Evolutionary conservation across 202 grass and related monocot genomes (phyloP).

Genomic region (Digitaria exilis): DNA sequence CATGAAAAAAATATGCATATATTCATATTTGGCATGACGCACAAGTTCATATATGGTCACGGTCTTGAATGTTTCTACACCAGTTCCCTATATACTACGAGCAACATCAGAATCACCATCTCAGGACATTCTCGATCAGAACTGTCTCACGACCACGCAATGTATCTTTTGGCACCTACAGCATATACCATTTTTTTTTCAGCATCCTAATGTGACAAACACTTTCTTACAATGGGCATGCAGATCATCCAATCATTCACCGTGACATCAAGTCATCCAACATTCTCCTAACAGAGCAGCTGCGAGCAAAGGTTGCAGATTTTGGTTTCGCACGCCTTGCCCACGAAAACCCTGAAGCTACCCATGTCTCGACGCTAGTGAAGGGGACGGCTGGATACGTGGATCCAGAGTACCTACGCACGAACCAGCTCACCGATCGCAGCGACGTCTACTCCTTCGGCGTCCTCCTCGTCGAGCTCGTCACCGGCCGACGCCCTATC

Average conservation of each 20-base stretch:
- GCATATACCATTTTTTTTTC: background rate
- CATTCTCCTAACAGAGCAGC: slow-evolving; percentile 74
- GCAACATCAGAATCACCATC: background rate
- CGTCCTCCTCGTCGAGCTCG: slow-evolving; percentile 91
- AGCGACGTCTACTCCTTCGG: slow-evolving; percentile 98
- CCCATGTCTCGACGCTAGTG: slow-evolving; percentile 84
- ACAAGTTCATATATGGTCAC: background rate
- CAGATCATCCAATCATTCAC: slow-evolving; percentile 93
- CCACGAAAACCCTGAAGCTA: slow-evolving; percentile 59
- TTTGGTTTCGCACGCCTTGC: slow-evolving; percentile 82
- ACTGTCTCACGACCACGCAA: background rate
- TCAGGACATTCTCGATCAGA: background rate
- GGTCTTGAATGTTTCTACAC: background rate
- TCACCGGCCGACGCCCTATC: slow-evolving; percentile 83
- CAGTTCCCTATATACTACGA: background rate
- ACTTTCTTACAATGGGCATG: slow-evolving; percentile 3
- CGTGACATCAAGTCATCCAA: slow-evolving; percentile 92
- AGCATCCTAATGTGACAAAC: slow-evolving; percentile 18
- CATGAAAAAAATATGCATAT: background rate
- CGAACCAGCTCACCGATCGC: slow-evolving; percentile 88
- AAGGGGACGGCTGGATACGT: slow-evolving; percentile 96
- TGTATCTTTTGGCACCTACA: background rate
- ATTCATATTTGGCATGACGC: background rate
- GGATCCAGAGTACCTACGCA: slow-evolving; percentile 84
- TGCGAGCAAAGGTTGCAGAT: slow-evolving; percentile 86